Conservation (phyloP, 805 yeast species). For the Lachancea cidri region DNA sequence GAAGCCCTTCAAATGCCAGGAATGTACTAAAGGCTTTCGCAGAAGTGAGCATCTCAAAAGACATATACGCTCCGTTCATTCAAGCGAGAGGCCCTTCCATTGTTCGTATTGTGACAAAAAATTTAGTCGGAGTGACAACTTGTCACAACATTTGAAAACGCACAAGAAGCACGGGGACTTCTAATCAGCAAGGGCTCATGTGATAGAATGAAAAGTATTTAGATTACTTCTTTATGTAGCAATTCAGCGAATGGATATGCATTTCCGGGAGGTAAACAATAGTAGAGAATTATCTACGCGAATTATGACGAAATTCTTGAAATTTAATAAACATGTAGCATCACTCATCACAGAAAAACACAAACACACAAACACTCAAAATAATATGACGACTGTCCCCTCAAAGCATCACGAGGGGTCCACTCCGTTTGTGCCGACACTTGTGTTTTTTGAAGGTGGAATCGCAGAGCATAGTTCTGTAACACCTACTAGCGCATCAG, state of each 20-base stretch:
- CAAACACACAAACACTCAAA: too few relatives aligned
- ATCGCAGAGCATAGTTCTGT: not conserved
- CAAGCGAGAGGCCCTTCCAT: conserved; percentile 52
- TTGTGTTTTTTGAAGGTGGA: conserved; percentile 2
- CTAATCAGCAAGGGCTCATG: conserved; percentile 4
- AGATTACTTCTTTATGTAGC: not conserved
- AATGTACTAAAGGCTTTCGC: conserved; percentile 43
- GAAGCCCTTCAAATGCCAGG: conserved; percentile 35
- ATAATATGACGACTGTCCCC: not conserved
- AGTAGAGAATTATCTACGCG: not conserved
- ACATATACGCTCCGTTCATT: conserved; percentile 63
- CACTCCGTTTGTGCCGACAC: conserved; percentile 6
- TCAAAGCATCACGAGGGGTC: conserved; percentile 1
- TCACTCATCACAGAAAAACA: not conserved
- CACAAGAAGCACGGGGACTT: conserved; percentile 37
- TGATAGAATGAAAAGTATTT: conserved; percentile 8
- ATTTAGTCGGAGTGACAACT: conserved; percentile 62
- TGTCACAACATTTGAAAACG: conserved; percentile 58
- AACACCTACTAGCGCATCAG: conserved; percentile 2
- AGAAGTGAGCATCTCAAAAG: conserved; percentile 64
- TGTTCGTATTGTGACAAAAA: conserved; percentile 55
- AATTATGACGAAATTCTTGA: not conserved
- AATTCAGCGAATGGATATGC: not conserved
- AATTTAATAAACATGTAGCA: not conserved
- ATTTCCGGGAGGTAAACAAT: not conserved